Evolutionary conservation across 108 stramenopile genomes (phyloP).

Genomic region (Halocafeteria seosinensis): DNA sequence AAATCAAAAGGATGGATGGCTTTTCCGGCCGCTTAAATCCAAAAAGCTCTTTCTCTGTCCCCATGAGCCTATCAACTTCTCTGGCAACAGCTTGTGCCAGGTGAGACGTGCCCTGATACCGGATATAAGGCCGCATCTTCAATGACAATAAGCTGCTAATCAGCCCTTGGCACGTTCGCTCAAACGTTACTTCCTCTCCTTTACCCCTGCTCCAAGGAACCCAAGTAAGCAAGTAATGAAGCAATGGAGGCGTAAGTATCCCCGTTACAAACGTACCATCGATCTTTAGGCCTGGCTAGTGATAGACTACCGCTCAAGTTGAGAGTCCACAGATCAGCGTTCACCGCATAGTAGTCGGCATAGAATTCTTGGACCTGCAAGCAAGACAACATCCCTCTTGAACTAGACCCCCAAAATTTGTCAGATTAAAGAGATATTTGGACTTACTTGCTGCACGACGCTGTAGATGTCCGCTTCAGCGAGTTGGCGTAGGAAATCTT

Average conservation of each 20-base stretch:
- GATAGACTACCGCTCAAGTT: conserved; percentile 50
- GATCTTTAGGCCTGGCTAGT: neutral
- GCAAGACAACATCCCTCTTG: too few relatives aligned
- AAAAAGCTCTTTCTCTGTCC: conserved; percentile 64
- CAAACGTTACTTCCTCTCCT: conserved; percentile 33
- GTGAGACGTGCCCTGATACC: conserved; percentile 59
- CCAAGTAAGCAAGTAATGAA: too few relatives aligned
- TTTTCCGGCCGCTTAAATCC: conserved; percentile 46
- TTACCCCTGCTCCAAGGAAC: too few relatives aligned
- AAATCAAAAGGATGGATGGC: conserved; percentile 46
- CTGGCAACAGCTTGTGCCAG: conserved; percentile 56
- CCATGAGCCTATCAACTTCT: conserved; percentile 55
- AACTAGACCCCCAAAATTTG: too few relatives aligned
- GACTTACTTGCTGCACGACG: conserved; percentile 52
- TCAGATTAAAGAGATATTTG: too few relatives aligned
- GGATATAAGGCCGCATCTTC: conserved; percentile 68
- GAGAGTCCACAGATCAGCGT: conserved; percentile 69
- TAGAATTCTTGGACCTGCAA: conserved; percentile 92
- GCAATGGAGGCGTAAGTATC: too few relatives aligned
- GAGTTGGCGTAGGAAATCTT: conserved; percentile 50
- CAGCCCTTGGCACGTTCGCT: conserved; percentile 64
- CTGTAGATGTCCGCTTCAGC: conserved; percentile 72
- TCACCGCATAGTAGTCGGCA: conserved; percentile 84
- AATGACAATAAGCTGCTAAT: conserved; percentile 65
- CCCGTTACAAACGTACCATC: neutral